Evolutionary conservation across 176 grass and related monocot genomes (phyloP), one percentile per base, ranked within the genome.

Genomic region (Cymbopogon citratus): DNA sequence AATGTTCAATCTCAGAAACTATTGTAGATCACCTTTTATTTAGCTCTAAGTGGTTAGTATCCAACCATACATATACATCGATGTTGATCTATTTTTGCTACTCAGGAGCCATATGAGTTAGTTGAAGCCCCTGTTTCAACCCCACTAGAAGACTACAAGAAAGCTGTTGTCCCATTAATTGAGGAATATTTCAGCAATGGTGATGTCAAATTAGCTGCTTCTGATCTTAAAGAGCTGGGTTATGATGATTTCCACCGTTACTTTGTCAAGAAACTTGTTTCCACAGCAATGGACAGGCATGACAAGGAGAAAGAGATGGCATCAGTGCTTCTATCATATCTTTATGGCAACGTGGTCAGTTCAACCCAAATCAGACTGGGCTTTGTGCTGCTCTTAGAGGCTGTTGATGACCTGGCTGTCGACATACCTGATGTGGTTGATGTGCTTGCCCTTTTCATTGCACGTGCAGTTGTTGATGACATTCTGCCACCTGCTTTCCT

Each of bases 261-360:
- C 87, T 97, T 97, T 79, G 92, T 94, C 63, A 97, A 97, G 86
- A 94, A 91, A 71, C 87, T 97, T 83, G 88, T 97, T 63, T 97
- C 95, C 27, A 91, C 90, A 86, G 88, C 95, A 73, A 97, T 97
- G 95, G 95, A 97, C 60, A 86, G 90, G 57, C 89, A 92, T 87
- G 90, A 94, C 86, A 97, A 97, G 85, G 95, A 97, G 86, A 97
- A 94, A 81, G 95, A 97, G 82, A 97, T 97, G 95, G 78, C 40
- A 2, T 94, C 95, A 71, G 95, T 97, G 82, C 77, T 97, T 71
- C 80, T 97, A 63, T 97, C 95, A 35, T 86, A 78, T 91, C 81
- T 97, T 16, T 97, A 97, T 85, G 84, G 83, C 65, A 82, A 85
- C 24, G 64, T 92, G 26, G 74, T 91, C n/a, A 92, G 85, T 90